These are phyloP conservation scores for Candida arabinofermentans DNA, from an alignment of 805 yeast genomes.

Conservation along the genomic window DNA sequence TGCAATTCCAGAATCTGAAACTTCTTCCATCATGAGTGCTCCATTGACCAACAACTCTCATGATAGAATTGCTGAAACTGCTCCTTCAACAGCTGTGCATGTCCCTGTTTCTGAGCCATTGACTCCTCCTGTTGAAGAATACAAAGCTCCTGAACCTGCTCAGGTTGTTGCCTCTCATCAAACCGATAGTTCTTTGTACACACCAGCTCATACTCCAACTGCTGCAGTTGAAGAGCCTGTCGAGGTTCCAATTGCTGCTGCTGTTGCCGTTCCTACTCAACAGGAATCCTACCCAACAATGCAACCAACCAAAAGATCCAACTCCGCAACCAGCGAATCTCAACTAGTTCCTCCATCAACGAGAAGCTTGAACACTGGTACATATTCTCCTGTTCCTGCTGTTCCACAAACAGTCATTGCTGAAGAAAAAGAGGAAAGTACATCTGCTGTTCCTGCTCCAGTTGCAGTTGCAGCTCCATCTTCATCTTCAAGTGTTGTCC, in stretches of 20 bases:
- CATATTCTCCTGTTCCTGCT: constrained; percentile 14
- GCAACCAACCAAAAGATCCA: constrained; percentile 29
- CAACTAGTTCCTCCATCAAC: constrained; percentile 23
- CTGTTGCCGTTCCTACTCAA: constrained; percentile 1
- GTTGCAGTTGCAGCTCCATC: constrained; percentile 7
- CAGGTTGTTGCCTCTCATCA: neutral
- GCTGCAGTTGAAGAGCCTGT: neutral
- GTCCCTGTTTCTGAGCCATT: neutral
- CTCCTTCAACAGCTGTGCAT: neutral
- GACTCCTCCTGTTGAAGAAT: neutral
- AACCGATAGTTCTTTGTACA: neutral
- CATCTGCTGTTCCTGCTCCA: constrained; percentile 2
- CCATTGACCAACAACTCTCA: constrained; percentile 6
- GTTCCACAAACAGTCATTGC: constrained; percentile 12
- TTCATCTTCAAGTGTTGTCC: constrained; percentile 8
- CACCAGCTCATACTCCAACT: constrained; percentile 4
- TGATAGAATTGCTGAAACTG: constrained; percentile 1
- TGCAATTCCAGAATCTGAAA: constrained; percentile 31
- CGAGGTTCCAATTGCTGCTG: neutral
- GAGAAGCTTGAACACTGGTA: constrained; percentile 2
- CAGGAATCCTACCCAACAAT: constrained; percentile 23
- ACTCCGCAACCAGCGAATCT: constrained; percentile 20
- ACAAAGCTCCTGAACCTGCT: neutral
- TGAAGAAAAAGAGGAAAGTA: neutral
- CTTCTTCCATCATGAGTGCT: constrained; percentile 25